Conservation (phyloP, 1,284 basidiomycete genomes). For the Rhizoctonia solani region DNA sequence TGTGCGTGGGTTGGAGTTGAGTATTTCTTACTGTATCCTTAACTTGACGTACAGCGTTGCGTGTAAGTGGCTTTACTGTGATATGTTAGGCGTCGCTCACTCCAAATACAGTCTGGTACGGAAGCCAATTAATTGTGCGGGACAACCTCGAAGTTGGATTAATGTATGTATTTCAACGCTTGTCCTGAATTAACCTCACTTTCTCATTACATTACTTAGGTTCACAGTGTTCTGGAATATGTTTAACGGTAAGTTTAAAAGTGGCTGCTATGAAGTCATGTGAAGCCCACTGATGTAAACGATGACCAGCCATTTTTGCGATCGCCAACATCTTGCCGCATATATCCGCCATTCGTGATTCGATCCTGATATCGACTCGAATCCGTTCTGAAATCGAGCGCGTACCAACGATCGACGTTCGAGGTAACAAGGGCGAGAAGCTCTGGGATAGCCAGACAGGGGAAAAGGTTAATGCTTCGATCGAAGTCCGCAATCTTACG, state of each 20-base stretch:
- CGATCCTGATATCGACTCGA: slow-evolving; percentile 35
- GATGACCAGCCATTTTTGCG: slow-evolving; percentile 36
- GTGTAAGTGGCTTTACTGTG: slow-evolving; percentile 8
- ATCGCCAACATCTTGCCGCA: slow-evolving; percentile 45
- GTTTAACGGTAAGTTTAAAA: slow-evolving; percentile 26
- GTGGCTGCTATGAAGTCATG: too few species aligned
- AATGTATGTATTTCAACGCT: not conserved
- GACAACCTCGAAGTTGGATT: slow-evolving; percentile 17
- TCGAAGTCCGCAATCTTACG: slow-evolving; percentile 49
- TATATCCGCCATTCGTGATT: slow-evolving; percentile 40
- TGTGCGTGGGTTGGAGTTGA: slow-evolving; percentile 41
- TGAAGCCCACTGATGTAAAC: too few species aligned
- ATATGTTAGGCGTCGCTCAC: slow-evolving; percentile 11
- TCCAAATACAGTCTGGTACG: slow-evolving; percentile 42
- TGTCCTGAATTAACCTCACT: not conserved
- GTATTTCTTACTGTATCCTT: slow-evolving; percentile 41
- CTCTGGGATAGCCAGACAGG: slow-evolving; percentile 30
- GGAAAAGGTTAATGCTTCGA: slow-evolving; percentile 39
- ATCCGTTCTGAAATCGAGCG: slow-evolving; percentile 44
- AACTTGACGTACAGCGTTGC: slow-evolving; percentile 33
- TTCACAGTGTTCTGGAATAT: slow-evolving; percentile 37
- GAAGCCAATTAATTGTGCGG: slow-evolving; percentile 37
- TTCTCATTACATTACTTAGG: not conserved
- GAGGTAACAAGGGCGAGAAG: slow-evolving; percentile 40
- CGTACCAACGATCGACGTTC: slow-evolving; percentile 44